Conservation (phyloP, 345 rosid species). For the Durio zibethinus region DNA sequence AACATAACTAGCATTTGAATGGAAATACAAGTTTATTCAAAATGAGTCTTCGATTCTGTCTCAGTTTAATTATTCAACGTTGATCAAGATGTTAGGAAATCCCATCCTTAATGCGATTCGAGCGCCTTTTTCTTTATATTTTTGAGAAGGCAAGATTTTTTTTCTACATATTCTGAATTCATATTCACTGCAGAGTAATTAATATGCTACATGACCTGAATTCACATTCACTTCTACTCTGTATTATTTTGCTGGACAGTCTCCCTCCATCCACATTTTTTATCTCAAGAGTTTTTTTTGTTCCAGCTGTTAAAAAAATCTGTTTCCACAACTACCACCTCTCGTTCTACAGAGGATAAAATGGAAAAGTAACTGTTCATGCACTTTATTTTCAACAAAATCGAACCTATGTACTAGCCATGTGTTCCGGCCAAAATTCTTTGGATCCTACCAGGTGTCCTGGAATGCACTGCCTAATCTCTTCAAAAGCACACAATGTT, state of each 20-base stretch:
- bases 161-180: neutral
- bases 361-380: neutral
- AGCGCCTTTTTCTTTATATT: no score
- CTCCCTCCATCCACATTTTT: neutral
- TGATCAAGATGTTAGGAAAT: no score
- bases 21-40: no score
- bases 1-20: no score
- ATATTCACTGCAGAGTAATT: neutral
- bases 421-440: constrained; percentile 45
- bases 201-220: neutral
- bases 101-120: no score
- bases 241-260: neutral
- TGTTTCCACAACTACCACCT: neutral
- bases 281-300: neutral
- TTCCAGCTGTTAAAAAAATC: neutral
- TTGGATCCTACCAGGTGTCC: constrained; percentile 44
- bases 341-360: neutral
- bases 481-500: constrained; percentile 76
- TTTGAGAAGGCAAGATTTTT: no score
- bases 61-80: no score
- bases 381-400: neutral
- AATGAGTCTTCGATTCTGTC: no score
- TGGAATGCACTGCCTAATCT: constrained; percentile 66
- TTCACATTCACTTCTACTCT: neutral
- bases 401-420: neutral